Percentiles rank a stretch among this genome's conserved stretches.
These are phyloP conservation scores for Cercophora sp. DNA, from an alignment of 495 filamentous ascomycete genomes.

Conservation along the genomic window DNA sequence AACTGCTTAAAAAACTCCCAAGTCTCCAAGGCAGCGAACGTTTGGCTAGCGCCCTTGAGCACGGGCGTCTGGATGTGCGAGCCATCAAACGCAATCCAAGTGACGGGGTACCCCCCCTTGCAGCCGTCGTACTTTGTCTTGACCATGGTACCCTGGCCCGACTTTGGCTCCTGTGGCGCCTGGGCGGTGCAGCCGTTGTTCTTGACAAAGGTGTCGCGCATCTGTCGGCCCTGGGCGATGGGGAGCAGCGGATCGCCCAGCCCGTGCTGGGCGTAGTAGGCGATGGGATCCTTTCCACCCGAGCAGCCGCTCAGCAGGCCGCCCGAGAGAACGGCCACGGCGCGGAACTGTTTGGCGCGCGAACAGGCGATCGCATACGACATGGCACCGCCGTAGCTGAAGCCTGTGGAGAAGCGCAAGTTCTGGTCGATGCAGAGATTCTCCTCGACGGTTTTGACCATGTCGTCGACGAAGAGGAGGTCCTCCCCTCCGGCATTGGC, in stretches of 20 bases:
- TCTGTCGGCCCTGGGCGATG: conserved; percentile 24
- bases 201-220: conserved; percentile 36
- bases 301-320: conserved; percentile 35
- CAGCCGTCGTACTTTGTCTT: conserved; percentile 29
- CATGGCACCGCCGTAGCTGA: conserved; percentile 16
- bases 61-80: conserved; percentile 16
- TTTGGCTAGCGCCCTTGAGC: conserved; percentile 11
- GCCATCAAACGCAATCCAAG: conserved; percentile 18
- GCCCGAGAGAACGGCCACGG: conserved; percentile 37
- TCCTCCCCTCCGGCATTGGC: conserved; percentile 39
- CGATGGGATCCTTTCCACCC: conserved; percentile 37
- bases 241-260: conserved; percentile 34
- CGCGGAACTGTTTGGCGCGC: conserved; percentile 34
- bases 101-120: conserved; percentile 20
- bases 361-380: conserved; percentile 32
- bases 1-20: conserved; percentile 25
- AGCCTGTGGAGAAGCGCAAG: conserved; percentile 39
- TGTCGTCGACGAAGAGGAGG: conserved; percentile 34
- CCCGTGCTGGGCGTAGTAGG: conserved; percentile 41
- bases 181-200: conserved; percentile 29
- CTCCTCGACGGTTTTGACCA: conserved; percentile 29
- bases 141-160: conserved; percentile 5
- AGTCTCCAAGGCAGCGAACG: conserved; percentile 23
- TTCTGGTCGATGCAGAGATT: conserved; percentile 40
- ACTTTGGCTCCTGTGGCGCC: conserved; percentile 4